A percentile compares a stretch with the other conserved stretches of the same genome.
Conservation (phyloP, 2,329 filamentous ascomycete species). For the Aspergillus viridinutans region DNA sequence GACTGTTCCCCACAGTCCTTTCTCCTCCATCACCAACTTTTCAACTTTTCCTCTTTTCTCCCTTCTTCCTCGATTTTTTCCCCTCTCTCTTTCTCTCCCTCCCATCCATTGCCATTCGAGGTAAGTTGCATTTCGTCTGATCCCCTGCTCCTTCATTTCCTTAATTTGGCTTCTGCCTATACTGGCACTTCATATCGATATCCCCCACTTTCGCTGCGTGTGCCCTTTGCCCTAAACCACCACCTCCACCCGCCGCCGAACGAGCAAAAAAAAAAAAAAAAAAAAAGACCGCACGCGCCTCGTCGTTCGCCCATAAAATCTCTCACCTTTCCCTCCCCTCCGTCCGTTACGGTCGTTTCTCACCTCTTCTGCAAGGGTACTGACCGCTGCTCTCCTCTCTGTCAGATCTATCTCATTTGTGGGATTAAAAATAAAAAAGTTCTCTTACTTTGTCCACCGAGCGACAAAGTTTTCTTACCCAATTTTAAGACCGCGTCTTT, state of each 20-base stretch:
- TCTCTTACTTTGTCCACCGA: slow-evolving; percentile 6
- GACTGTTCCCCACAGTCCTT: neutral
- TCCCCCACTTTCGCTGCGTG: slow-evolving; percentile 11
- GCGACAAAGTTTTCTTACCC: slow-evolving; percentile 3
- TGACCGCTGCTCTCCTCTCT: slow-evolving; percentile 12
- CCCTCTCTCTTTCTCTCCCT: neutral
- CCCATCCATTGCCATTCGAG: slow-evolving; percentile 1
- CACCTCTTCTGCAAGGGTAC: slow-evolving; percentile 1
- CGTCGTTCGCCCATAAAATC: slow-evolving; percentile 10
- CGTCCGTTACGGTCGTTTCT: slow-evolving; percentile 2
- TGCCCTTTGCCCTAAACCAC: slow-evolving; percentile 24
- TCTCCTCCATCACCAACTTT: slow-evolving; percentile 1
- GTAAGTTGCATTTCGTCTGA: slow-evolving; percentile 2
- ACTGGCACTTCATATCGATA: neutral
- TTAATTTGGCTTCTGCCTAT: slow-evolving; percentile 3
- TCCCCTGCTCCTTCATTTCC: neutral
- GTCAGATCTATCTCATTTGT: slow-evolving; percentile 11
- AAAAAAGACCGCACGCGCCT: neutral
- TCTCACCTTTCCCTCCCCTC: slow-evolving; percentile 8
- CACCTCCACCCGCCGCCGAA: slow-evolving; percentile 6
- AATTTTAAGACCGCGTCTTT: slow-evolving; percentile 5
- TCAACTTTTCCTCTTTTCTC: neutral
- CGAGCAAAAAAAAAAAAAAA: slow-evolving; percentile 11
- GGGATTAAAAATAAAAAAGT: slow-evolving; percentile 3
- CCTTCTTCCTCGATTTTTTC: neutral